A percentile compares a stretch with the other conserved stretches of the same genome.
phyloP scores from a whole-genome alignment of 2,329 filamentous ascomycete genomes.

The Didymella exigua region DNA sequence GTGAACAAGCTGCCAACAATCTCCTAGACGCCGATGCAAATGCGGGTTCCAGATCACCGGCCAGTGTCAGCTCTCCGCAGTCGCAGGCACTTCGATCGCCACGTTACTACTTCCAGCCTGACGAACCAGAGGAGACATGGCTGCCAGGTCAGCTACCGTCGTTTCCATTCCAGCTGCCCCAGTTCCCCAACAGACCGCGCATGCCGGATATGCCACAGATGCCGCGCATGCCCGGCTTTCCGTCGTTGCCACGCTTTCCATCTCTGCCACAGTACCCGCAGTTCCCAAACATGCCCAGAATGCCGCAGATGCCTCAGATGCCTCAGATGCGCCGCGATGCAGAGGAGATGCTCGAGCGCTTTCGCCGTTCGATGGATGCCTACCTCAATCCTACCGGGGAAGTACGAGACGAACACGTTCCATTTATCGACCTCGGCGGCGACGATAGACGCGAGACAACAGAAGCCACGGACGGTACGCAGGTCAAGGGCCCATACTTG shows the following conservation, averaged over 20 bases:
- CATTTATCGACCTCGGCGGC: conserved; percentile 47
- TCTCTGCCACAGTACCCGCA: conserved; percentile 40
- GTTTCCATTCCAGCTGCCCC: conserved; percentile 46
- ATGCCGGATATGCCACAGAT: conserved; percentile 39
- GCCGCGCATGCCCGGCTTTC: conserved; percentile 41
- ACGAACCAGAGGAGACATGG: conserved; percentile 47
- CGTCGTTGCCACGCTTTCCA: conserved; percentile 37
- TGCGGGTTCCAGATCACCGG: conserved; percentile 34
- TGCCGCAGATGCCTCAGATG: conserved; percentile 26
- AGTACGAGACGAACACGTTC: conserved; percentile 40
- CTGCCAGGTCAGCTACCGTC: conserved; percentile 45
- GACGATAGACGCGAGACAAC: conserved; percentile 41
- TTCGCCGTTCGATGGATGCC: conserved; percentile 49
- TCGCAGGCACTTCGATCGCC: conserved; percentile 42
- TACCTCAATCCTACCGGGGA: conserved; percentile 52
- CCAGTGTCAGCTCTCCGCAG: conserved; percentile 41
- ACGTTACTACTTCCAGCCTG: conserved; percentile 46
- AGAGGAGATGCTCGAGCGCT: conserved; percentile 45
- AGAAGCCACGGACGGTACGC: conserved; percentile 44
- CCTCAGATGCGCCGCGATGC: conserved; percentile 39
- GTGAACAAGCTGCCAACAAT: conserved; percentile 43
- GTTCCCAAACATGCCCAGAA: conserved; percentile 37
- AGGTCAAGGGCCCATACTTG: conserved; percentile 47
- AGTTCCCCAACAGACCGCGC: conserved; percentile 40
- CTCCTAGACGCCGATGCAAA: conserved; percentile 39